These are phyloP conservation scores for Capsicum pubescens DNA, from an alignment of 257 asterid genomes.

Conservation along the genomic window DNA sequence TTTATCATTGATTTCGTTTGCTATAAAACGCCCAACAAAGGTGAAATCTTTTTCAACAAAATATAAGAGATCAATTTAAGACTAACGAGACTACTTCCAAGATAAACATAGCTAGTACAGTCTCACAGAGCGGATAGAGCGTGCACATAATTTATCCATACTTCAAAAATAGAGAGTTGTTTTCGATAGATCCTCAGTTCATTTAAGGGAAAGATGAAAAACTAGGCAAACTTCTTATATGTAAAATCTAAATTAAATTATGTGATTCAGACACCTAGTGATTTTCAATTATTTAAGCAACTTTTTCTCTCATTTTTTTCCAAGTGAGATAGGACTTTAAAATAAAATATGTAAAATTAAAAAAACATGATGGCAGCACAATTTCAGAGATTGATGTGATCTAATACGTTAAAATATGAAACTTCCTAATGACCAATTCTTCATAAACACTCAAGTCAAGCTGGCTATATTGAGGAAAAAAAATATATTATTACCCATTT, in stretches of 20 bases:
- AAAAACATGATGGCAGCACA: not conserved
- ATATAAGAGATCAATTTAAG: no score
- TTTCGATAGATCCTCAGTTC: accelerated
- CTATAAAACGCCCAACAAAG: accelerated
- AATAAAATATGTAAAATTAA: not conserved
- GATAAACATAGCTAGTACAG: no score
- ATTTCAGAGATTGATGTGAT: not conserved
- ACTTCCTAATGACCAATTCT: not conserved
- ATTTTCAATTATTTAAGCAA: no score
- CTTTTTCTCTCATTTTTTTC: no score
- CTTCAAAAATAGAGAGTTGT: no score
- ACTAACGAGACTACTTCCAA: no score
- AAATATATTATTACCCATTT: not conserved
- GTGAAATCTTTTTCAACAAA: not conserved
- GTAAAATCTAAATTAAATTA: no score
- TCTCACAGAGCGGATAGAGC: no score
- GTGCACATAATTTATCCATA: no score
- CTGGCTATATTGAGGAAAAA: not conserved
- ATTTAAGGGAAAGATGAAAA: no score
- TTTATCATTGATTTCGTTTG: not conserved
- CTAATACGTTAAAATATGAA: not conserved
- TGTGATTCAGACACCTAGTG: no score
- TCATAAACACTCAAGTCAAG: not conserved
- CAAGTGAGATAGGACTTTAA: not conserved
- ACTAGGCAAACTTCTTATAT: no score